Base-by-base conservation (phyloP, 768 basidiomycete species). In the Myochromella boudieri region DNA sequence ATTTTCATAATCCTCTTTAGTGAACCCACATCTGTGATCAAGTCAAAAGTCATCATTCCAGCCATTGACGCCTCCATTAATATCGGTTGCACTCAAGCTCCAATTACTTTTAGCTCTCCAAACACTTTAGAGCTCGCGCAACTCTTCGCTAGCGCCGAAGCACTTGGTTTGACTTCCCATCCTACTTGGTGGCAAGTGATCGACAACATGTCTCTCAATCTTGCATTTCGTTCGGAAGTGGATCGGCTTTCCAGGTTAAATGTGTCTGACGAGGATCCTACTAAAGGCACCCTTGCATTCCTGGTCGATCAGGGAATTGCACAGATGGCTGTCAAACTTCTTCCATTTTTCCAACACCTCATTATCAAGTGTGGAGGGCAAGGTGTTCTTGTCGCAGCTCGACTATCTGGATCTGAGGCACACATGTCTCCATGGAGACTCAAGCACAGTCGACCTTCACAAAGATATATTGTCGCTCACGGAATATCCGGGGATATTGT, bases 11-110 rank as follows among this genome's bases (percentile, higher is more conserved):
- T 36, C 34, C 21, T 39, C 42, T 49, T n/a, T 52, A 91, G 89
- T 63, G 97, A 99, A 65, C 95, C 97, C 1, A 98, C 97, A 1
- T 97, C 94, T 0, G 75, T 86, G n/a, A 67, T 76, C 36, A 98
- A 98, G 68, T 84, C 89, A 0, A 69, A 72, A 1, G 69, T 74
- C 2, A 82, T 98, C 48, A 60, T 97, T 4, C 76, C 82, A 0
- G 82, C 89, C 0, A 64, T 88, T 40, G 60, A 68, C 3, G 64
- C 72, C 11, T 69, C 67, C 6, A 52, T 71, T 37, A 60, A 60
- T 34, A 48, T 48, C 14, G 45, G 46, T 17, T 37, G 48, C 12
- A 46, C 53, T 6, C 57, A 54, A 36, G 60, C 82, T 3, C 79
- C 83, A 2, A 68, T 97, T 37, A 69, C 83, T 2, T 91, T 83